Conservation (phyloP, 2,329 filamentous ascomycete genomes). For the Colletotrichum somersetense region DNA sequence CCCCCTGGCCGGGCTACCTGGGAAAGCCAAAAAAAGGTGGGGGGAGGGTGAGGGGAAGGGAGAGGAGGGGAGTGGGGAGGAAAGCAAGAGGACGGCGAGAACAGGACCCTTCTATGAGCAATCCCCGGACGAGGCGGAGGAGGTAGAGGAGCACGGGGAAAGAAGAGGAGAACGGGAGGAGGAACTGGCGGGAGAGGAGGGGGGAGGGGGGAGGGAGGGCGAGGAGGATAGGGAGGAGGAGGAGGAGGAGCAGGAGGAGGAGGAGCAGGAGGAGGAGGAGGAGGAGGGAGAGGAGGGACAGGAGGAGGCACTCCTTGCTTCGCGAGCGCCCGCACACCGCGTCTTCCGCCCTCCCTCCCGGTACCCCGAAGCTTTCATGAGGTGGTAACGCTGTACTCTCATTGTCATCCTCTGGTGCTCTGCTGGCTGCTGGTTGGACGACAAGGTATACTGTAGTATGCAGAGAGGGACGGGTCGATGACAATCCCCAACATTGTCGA, state of each 20-base stretch:
- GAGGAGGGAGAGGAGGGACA: background rate
- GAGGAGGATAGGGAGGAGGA: too few species aligned
- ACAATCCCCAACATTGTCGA: background rate
- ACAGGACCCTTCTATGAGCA: slow-evolving; percentile 6
- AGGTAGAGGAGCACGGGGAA: background rate
- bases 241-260: too few species aligned
- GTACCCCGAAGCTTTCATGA: background rate
- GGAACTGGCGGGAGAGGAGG: background rate
- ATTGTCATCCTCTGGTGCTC: background rate
- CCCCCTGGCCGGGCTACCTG: background rate
- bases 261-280: background rate
- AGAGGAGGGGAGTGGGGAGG: background rate
- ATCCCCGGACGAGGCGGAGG: slow-evolving; percentile 3
- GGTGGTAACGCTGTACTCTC: background rate
- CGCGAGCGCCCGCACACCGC: background rate
- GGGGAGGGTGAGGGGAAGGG: too few species aligned
- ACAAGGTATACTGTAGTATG: background rate
- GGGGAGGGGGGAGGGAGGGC: background rate
- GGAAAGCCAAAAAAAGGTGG: background rate
- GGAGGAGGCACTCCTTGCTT: background rate
- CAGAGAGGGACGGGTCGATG: background rate
- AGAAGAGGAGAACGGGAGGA: too few species aligned
- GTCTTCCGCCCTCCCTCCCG: background rate
- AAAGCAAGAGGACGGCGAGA: slow-evolving; percentile 2
- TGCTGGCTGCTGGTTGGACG: background rate